Percentiles rank a stretch among this genome's conserved stretches.
These are phyloP conservation scores for Gentiana macrophylla DNA, from an alignment of 257 asterid species.

Conservation along the genomic window DNA sequence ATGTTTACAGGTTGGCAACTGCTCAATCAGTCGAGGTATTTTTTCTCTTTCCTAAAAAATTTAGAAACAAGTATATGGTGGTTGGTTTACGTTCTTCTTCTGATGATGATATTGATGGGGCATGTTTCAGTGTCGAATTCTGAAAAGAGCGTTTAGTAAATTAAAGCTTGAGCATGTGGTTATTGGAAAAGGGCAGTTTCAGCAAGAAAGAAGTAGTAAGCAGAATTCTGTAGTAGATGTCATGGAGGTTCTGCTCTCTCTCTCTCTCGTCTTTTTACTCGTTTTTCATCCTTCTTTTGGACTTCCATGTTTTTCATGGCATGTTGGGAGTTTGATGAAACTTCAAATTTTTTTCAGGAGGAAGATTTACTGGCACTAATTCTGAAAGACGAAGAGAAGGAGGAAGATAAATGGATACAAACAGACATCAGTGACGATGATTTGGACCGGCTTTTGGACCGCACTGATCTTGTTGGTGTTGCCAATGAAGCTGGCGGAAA, in stretches of 20 bases:
- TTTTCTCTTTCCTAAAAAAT: not conserved
- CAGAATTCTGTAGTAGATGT: conserved; percentile 20
- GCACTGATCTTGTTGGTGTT: conserved; percentile 50
- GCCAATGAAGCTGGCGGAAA: conserved; percentile 13
- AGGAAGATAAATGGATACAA: conserved; percentile 73
- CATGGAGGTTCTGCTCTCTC: conserved; percentile 19
- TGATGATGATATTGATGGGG: too few relatives aligned
- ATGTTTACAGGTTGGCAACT: conserved; percentile 89
- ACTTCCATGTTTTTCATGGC: too few relatives aligned
- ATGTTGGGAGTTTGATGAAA: not conserved
- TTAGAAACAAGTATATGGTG: too few relatives aligned
- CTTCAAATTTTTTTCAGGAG: conserved; percentile 33
- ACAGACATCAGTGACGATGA: conserved; percentile 74
- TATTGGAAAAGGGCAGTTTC: conserved; percentile 87
- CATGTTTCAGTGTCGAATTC: conserved; percentile 61
- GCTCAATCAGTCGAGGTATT: conserved; percentile 92
- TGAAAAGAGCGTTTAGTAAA: conserved; percentile 94
- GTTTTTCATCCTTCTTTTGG: conserved; percentile 16
- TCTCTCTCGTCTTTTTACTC: not conserved
- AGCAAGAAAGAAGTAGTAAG: conserved; percentile 60
- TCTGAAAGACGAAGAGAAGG: conserved; percentile 57
- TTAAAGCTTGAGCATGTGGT: conserved; percentile 96
- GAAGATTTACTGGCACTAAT: conserved; percentile 65
- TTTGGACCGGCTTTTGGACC: conserved; percentile 66
- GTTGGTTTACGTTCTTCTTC: not conserved